Evolutionary conservation across 2,329 filamentous ascomycete genomes (phyloP).

Genomic region (Gaeumannomyces tritici): DNA sequence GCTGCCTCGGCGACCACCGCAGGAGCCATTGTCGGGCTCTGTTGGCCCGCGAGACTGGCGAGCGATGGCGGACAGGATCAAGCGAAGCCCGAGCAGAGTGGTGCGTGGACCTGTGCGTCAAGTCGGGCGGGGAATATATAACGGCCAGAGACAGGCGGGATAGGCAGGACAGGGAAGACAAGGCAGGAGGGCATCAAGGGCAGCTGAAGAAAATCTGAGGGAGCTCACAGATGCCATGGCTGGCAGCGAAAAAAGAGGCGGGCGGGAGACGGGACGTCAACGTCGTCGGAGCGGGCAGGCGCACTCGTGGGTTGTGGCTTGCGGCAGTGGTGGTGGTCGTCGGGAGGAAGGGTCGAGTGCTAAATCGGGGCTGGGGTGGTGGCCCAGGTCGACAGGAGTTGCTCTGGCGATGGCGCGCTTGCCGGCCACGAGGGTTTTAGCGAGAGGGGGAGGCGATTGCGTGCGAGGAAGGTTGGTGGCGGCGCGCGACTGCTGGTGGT

Average conservation of each 20-base stretch:
- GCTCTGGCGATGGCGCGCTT: neutral
- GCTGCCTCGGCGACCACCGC: neutral
- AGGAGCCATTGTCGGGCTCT: neutral
- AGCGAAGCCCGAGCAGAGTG: neutral
- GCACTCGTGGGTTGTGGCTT: neutral
- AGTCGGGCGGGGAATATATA: neutral
- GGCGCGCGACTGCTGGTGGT: neutral
- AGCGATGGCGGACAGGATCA: neutral
- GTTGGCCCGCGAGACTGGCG: neutral
- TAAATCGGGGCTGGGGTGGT: neutral
- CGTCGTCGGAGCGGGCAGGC: neutral
- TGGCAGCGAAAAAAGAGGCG: neutral
- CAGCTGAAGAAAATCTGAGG: neutral
- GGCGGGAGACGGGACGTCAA: neutral
- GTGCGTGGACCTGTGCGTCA: neutral
- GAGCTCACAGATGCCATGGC: conserved; percentile 10
- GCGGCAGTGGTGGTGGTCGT: neutral
- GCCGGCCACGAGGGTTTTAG: neutral
- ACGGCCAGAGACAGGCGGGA: neutral
- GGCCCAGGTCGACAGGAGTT: neutral
- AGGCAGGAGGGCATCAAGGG: neutral
- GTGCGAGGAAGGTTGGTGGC: neutral
- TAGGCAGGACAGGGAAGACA: neutral
- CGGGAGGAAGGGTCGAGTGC: neutral
- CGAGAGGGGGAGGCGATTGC: neutral